These are phyloP conservation scores for Pyronema omphalodes DNA, from an alignment of 495 filamentous ascomycete genomes.

Conservation along the genomic window DNA sequence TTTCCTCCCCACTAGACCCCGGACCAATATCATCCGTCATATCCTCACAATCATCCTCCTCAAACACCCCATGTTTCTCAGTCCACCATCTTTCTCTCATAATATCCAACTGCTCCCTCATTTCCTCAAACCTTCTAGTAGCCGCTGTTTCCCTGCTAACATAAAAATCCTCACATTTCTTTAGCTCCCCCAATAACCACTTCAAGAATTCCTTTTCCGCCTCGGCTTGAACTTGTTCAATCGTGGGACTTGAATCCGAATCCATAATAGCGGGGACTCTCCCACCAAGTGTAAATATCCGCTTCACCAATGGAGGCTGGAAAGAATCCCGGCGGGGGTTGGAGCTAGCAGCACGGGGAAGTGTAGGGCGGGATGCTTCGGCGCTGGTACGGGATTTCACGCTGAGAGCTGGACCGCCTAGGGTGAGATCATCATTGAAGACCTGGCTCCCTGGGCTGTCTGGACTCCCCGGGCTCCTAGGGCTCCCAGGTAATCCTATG, in stretches of 20 bases:
- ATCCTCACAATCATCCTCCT: slow-evolving; percentile 31
- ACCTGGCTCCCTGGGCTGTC: too few species aligned
- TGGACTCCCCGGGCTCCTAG: too few species aligned
- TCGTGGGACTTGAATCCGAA: not conserved
- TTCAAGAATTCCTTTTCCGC: slow-evolving; percentile 40
- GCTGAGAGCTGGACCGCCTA: too few species aligned
- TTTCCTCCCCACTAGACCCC: not conserved
- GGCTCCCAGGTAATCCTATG: not conserved
- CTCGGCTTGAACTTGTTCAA: slow-evolving; percentile 16
- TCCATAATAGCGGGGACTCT: not conserved
- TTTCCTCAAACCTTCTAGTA: slow-evolving; percentile 35
- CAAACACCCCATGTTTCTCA: slow-evolving; percentile 14
- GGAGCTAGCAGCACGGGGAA: too few species aligned
- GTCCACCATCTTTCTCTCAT: slow-evolving; percentile 44
- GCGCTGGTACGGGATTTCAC: too few species aligned
- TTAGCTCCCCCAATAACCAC: slow-evolving; percentile 44
- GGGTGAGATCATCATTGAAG: too few species aligned
- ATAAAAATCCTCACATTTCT: slow-evolving; percentile 55
- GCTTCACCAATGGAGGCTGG: slow-evolving; percentile 16
- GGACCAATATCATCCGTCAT: not conserved
- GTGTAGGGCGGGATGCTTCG: too few species aligned
- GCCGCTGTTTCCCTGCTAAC: slow-evolving; percentile 45
- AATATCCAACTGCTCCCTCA: slow-evolving; percentile 48
- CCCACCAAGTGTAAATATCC: slow-evolving; percentile 14
- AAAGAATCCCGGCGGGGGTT: not conserved